A percentile compares a stretch with the other conserved stretches of the same genome.
Conservation (phyloP, 768 basidiomycete species). For the Butyriboletus loyo region DNA sequence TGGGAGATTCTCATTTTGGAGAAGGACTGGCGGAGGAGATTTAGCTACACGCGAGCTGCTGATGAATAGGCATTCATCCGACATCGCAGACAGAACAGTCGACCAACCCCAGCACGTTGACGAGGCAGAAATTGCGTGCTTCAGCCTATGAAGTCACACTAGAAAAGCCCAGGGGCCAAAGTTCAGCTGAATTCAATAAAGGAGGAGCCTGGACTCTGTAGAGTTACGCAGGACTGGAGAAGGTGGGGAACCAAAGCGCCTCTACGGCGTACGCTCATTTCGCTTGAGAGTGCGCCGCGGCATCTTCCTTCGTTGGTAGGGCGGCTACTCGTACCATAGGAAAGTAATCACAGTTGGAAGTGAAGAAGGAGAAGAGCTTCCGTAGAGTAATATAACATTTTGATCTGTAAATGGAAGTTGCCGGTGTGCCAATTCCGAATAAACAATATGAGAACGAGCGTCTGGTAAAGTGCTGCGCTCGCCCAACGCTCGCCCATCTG, state of each 20-base stretch:
- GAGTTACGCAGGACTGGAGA: background rate
- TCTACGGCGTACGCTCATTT: background rate
- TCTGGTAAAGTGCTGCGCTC: too few species aligned
- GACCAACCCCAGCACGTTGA: background rate
- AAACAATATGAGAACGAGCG: too few species aligned
- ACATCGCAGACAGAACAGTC: too few species aligned
- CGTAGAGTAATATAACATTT: too few species aligned
- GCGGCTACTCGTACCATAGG: background rate
- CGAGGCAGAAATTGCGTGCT: too few species aligned
- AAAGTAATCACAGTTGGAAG: background rate
- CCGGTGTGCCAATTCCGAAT: too few species aligned
- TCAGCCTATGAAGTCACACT: background rate
- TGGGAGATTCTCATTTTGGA: background rate
- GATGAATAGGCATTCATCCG: background rate
- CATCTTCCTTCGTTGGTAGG: background rate
- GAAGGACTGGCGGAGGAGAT: background rate
- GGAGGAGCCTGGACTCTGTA: background rate
- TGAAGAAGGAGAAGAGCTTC: too few species aligned
- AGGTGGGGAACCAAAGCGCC: background rate
- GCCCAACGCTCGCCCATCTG: too few species aligned
- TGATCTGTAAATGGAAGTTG: too few species aligned
- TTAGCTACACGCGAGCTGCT: too few species aligned
- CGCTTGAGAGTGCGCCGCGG: background rate
- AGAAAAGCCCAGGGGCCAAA: background rate
- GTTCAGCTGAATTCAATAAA: background rate